These are phyloP conservation scores for Mortierella claussenii DNA, from an alignment of 192 early-diverging fungal species.

Conservation along the genomic window DNA sequence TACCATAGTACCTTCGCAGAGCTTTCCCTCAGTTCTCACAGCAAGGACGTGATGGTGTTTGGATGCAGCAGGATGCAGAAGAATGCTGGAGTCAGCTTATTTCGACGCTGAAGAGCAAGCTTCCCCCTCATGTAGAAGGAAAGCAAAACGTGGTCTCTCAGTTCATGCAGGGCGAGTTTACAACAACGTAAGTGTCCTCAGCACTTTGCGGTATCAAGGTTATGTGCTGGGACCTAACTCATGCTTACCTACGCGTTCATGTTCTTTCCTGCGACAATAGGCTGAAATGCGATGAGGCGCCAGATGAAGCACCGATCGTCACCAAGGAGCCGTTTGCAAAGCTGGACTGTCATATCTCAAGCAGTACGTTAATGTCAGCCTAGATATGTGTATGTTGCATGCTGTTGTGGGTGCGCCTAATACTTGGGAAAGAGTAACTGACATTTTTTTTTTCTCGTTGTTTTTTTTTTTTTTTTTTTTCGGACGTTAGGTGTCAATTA, in stretches of 20 bases:
- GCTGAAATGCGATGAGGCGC: conserved; percentile 81
- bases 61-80: conserved; percentile 97
- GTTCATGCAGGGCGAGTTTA: conserved; percentile 82
- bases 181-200: conserved; percentile 53
- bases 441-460: too few relatives aligned
- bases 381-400: neutral
- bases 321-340: conserved; percentile 81
- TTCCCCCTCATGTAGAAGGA: conserved; percentile 20
- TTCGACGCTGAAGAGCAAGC: conserved; percentile 70
- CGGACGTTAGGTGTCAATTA: conserved; percentile 74
- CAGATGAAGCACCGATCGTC: conserved; percentile 72
- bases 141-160: conserved; percentile 50
- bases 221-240: too few relatives aligned
- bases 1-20: conserved; percentile 69
- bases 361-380: conserved; percentile 31
- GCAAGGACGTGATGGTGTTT: conserved; percentile 73
- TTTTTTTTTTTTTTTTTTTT: neutral
- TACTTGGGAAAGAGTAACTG: too few relatives aligned
- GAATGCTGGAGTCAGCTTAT: conserved; percentile 96
- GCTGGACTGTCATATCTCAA: conserved; percentile 76
- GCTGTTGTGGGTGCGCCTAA: too few relatives aligned
- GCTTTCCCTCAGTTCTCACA: conserved; percentile 92
- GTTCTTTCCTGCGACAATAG: conserved; percentile 54
- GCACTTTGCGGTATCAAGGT: too few relatives aligned
- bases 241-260: too few relatives aligned